Base-by-base conservation (phyloP, 129 eudicot species). In the Heracleum sosnowskyi region DNA sequence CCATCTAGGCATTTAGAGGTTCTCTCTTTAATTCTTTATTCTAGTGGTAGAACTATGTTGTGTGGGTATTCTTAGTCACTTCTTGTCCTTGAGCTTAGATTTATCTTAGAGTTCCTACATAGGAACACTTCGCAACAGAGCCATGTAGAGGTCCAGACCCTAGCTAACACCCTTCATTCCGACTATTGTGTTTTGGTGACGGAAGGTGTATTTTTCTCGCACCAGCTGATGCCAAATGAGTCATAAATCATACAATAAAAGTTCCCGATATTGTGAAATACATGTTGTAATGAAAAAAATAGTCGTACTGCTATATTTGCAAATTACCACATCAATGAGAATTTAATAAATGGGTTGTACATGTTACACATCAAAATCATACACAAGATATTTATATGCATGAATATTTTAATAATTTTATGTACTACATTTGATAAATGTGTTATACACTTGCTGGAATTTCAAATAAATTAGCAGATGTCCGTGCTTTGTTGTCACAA, bases 91-190 rank as follows among this genome's bases (percentile, higher is more conserved):
- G 17, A 62, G 66, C 11, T 57, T 84, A 15, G 69, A 20, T 84
- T 85, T 83, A 79, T 16, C 79, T 17, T 0, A 16, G 78, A 74
- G 91, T 93, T 4, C 98, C 98, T 90, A 89, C 97, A 34, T 55
- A 79, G 44, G 86, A 85, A 81, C 46, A 82, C 40, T 85, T 89
- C 62, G 71, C 57, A 74, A 91, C 45, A 1, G 88, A 84, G 72
- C 84, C 93, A 79, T 89, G 39, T 80, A 53, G 29, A 86, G 84
- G 46, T 91, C 98, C 73, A 89, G n/a, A 89, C 79, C 42, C 91
- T 89, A 69, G 89, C 97, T 1, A n/a, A n/a, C n/a, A 91, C 90
- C 89, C 42, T 89, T 89, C 70, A 20, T 86, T 91, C 47, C 96
- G 17, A 86, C 81, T 22, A 22, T 53, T 18, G 28, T 53, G 28